Conservation (phyloP, 495 filamentous ascomycete genomes). For the Daldinia vernicosa region DNA sequence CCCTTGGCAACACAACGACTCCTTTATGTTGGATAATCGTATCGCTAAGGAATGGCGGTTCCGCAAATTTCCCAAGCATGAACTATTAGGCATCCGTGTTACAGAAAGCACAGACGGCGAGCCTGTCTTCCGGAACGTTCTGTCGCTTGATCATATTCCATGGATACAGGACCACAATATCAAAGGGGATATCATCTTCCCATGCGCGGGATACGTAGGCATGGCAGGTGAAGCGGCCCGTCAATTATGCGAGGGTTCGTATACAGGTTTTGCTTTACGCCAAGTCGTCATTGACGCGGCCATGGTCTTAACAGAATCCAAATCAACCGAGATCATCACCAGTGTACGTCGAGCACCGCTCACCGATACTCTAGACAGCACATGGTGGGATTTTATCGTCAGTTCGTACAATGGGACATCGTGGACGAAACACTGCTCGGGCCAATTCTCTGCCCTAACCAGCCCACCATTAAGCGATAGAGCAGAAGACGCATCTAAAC, state of each 20-base stretch:
- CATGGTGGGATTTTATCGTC: slow-evolving; percentile 57
- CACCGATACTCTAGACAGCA: slow-evolving; percentile 47
- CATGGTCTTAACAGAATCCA: not conserved
- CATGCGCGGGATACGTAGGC: not conserved
- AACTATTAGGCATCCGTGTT: slow-evolving; percentile 52
- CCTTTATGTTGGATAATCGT: slow-evolving; percentile 54
- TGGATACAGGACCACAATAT: slow-evolving; percentile 1
- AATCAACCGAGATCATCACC: slow-evolving; percentile 37
- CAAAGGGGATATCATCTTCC: not conserved
- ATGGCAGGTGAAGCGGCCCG: not conserved
- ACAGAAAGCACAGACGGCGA: not conserved
- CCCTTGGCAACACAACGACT: slow-evolving; percentile 56
- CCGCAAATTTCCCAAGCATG: slow-evolving; percentile 41
- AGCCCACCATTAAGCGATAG: not conserved
- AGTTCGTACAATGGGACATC: slow-evolving; percentile 40
- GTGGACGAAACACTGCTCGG: slow-evolving; percentile 53
- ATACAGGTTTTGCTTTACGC: not conserved
- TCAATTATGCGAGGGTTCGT: not conserved
- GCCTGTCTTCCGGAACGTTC: not conserved
- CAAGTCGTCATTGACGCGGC: not conserved
- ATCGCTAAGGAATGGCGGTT: slow-evolving; percentile 47
- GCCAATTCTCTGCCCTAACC: not conserved
- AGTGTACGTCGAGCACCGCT: slow-evolving; percentile 45
- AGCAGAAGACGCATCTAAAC: not conserved
- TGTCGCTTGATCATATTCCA: not conserved